phyloP scores from a whole-genome alignment of 2,329 filamentous ascomycete genomes.

The Trichoderma breve region DNA sequence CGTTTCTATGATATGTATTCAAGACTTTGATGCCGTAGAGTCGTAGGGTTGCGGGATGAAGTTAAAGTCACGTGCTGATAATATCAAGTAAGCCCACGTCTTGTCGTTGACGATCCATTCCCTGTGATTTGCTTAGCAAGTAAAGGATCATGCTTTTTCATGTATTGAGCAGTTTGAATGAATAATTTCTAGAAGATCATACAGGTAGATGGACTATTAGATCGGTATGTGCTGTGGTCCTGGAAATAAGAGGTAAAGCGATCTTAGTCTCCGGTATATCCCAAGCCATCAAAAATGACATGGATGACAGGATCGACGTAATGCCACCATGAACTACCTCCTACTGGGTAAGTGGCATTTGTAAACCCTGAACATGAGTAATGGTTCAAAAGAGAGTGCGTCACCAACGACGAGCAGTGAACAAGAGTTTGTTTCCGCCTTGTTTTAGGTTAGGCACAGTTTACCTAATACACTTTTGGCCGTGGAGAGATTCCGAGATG shows the following conservation, averaged over 20 bases:
- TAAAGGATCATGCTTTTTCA: not conserved
- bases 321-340: not conserved
- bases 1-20: not conserved
- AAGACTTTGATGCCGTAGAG: not conserved
- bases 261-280: no score
- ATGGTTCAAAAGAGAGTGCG: not conserved
- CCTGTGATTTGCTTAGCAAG: not conserved
- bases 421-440: not conserved
- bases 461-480: not conserved
- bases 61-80: conserved; percentile 13
- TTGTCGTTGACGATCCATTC: not conserved
- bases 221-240: not conserved
- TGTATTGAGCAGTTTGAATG: no score
- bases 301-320: not conserved
- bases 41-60: not conserved
- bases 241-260: no score
- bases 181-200: not conserved
- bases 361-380: not conserved
- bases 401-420: not conserved
- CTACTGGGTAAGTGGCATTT: not conserved
- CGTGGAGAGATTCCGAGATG: not conserved
- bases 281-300: no score
- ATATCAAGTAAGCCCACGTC: not conserved
- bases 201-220: no score
- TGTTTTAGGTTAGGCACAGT: not conserved